Conservation (phyloP, 1,284 basidiomycete genomes). For the Mycosarcoma mackinlayi region DNA sequence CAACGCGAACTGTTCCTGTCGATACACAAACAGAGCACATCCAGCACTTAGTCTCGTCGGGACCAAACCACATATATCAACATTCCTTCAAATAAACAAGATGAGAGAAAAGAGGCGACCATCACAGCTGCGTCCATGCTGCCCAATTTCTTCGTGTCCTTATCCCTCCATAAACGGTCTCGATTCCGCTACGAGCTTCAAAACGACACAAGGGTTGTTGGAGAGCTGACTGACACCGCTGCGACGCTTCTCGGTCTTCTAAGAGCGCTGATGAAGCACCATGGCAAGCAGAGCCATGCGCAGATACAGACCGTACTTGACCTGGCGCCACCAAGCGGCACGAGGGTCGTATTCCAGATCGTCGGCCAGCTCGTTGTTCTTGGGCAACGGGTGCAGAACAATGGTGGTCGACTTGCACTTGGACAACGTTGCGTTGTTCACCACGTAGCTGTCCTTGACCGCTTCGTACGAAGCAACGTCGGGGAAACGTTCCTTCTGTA, state of each 20-base stretch:
- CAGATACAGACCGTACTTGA: conserved; percentile 92
- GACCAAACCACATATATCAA: conserved; percentile 1
- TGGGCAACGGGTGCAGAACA: conserved; percentile 96
- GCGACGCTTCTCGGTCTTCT: no score
- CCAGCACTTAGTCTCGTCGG: neutral
- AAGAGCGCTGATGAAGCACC: conserved; percentile 51
- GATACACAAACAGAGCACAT: neutral
- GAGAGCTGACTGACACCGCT: no score
- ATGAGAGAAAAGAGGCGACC: neutral
- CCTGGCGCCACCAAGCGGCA: conserved; percentile 97
- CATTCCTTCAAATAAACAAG: conserved; percentile 3
- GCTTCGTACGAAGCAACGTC: conserved; percentile 84
- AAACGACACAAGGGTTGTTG: neutral
- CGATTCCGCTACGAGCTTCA: conserved; percentile 6
- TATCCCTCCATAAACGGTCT: conserved; percentile 6
- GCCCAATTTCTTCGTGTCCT: neutral
- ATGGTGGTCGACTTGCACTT: conserved; percentile 96
- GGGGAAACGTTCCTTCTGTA: conserved; percentile 94
- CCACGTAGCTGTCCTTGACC: conserved; percentile 91
- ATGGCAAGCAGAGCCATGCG: conserved; percentile 66
- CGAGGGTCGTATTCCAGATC: conserved; percentile 97
- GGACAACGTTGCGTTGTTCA: conserved; percentile 91
- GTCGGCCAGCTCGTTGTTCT: conserved; percentile 96
- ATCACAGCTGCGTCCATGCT: neutral
- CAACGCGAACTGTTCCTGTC: no score